Base-by-base conservation (phyloP, 106 monocot genomes). In the Phalaenopsis aphrodite region DNA sequence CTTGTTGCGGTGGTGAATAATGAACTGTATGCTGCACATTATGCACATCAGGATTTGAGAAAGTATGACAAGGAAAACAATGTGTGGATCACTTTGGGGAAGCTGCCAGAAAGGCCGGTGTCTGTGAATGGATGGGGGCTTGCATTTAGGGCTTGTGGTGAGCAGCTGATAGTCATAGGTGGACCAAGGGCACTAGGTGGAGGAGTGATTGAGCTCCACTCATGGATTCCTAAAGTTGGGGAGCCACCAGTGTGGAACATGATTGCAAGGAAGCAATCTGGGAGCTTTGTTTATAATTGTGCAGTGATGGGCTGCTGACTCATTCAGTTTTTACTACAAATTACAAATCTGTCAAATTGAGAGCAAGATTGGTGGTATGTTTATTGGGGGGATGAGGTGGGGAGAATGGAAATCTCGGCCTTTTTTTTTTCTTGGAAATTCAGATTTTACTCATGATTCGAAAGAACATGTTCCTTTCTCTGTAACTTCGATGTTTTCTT, bases 261-360 rank as follows among this genome's bases (percentile, higher is more conserved):
- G 79, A 95, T 95, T 52, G 95, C 85, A 42, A 89, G 83, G 73
- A 89, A 88, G 72, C 89, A 79, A 42, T 93, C 89, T 0, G 93
- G 91, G 57, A 89, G 86, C 85, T 95, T 95, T 88, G 95, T 93
- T 61, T 95, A 88, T 88, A 95, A 95, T 55, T 93, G 93, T 83
- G 91, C 95, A 30, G 93, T 95, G 65, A 93, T 95, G 93, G 86
- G 89, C 55, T 95, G 95, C 87, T 95, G 89, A 95, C 75, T 74
- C 45, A 3, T 74, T 74, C 43, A 2, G 19, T 74, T 42, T 74
- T 43, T 69, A 39, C 69, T 39, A 12, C 69, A 74, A 17, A 77
- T 30, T 61, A 49, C 45, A 10, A 18, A 56, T 55, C 19, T 49
- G 21, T 83, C 15, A 19, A 30, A 39, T 42, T 66, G 75, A 77